Percentiles rank a stretch among this genome's conserved stretches.
Conservation (phyloP, 352 stramenopile species). For the Blastocystis hominis region DNA sequence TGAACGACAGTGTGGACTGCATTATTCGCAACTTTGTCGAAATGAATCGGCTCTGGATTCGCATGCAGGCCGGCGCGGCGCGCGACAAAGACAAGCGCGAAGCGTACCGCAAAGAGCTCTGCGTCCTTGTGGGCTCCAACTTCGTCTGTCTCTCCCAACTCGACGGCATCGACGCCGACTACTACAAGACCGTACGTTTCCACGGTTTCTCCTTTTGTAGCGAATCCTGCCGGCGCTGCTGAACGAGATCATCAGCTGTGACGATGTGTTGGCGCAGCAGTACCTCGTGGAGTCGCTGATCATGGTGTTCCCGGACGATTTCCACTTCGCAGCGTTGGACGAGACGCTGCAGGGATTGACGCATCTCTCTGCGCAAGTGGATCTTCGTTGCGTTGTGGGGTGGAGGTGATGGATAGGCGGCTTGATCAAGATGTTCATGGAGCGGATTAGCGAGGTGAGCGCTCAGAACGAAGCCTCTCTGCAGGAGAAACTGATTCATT, state of each 20-base stretch:
- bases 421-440: conserved; percentile 82
- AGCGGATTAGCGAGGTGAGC: conserved; percentile 77
- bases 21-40: conserved; percentile 90
- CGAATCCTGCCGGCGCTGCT: conserved; percentile 78
- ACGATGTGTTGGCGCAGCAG: conserved; percentile 88
- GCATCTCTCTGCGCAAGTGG: conserved; percentile 78
- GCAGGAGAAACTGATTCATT: conserved; percentile 57
- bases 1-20: conserved; percentile 84
- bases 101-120: conserved; percentile 81
- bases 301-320: conserved; percentile 92
- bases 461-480: conserved; percentile 45
- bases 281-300: conserved; percentile 97
- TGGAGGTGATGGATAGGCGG: conserved; percentile 61
- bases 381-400: conserved; percentile 64
- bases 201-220: neutral
- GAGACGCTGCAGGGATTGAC: conserved; percentile 75
- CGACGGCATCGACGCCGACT: conserved; percentile 77
- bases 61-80: conserved; percentile 76
- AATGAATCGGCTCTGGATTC: conserved; percentile 97
- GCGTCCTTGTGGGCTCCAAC: conserved; percentile 90
- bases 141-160: conserved; percentile 87
- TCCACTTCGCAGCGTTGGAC: conserved; percentile 86
- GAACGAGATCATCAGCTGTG: conserved; percentile 83
- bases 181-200: conserved; percentile 71
- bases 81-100: conserved; percentile 74